Base-by-base conservation (phyloP, 2,329 filamentous ascomycete genomes). In the Penicillium sp. region DNA sequence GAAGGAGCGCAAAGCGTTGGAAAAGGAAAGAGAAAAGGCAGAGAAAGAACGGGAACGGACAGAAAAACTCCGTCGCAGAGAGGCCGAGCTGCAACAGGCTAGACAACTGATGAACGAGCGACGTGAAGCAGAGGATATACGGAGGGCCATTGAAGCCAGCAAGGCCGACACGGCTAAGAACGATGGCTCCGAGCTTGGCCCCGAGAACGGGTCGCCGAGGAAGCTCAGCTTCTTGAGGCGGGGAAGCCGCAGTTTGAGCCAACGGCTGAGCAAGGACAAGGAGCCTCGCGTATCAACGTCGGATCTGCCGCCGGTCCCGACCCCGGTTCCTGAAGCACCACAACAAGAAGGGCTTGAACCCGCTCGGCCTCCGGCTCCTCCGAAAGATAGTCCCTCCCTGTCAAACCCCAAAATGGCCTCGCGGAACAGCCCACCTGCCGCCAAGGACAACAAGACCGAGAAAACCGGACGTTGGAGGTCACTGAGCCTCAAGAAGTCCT, bases 171-270 rank as follows among this genome's bases (percentile, higher is more conserved):
- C n/a, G 5, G 82, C 85, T 9, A 41, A 41, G 20, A n/a, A 41
- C 8, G n/a, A 25, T 41, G 39, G 39, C 22, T 79, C 75, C 1
- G 81, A 86, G 31, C 81, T 68, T 35, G 66, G 66, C 36, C 58
- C 55, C 7, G 67, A 70, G 16, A 64, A 63, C 33, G 64, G 61
- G 5, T 77, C 83, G 6, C 60, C 65, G 20, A 72, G 68, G 45
- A 71, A 69, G 22, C 74, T 94, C 38, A 84, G 83, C 63, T 80
- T 89, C 40, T 85, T 88, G 57, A 82, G 85, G 60, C 80, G 86
- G 48, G 84, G 84, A 9, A 90, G 86, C 69, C 92, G 89, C 75
- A 91, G 89, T 57, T 81, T 95, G 76, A 83, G 88, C 44, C 83
- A 86, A 56, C 90, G 87, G 70, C 88, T 88, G 4, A 58, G 53